Conservation (phyloP, 176 grass and related monocot species). For the Cenchrus fungigraminus region DNA sequence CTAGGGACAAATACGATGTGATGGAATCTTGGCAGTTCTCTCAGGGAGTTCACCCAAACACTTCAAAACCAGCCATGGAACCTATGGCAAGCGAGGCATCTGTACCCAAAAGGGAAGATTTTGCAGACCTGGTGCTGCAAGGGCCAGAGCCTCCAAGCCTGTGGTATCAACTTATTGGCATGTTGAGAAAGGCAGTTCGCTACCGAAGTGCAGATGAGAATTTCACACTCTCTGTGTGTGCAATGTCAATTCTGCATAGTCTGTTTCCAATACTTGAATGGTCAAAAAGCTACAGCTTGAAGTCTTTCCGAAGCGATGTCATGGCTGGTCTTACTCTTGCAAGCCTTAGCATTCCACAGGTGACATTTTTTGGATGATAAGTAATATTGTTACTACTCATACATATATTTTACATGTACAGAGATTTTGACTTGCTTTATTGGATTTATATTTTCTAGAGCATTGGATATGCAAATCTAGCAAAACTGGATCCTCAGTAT, state of each 20-base stretch:
- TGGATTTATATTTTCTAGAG: constrained; percentile 10
- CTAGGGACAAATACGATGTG: constrained; percentile 13
- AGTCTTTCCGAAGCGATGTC: constrained; percentile 9
- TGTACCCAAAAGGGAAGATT: constrained; percentile 16
- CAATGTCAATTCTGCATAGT: constrained; percentile 15
- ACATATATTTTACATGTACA: not conserved
- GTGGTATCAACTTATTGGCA: constrained; percentile 45
- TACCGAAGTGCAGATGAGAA: constrained; percentile 6
- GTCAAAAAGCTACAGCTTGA: constrained; percentile 5
- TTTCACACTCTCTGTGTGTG: constrained; percentile 4
- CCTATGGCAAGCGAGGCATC: constrained; percentile 24
- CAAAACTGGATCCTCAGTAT: constrained; percentile 26
- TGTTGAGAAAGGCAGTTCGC: constrained; percentile 24
- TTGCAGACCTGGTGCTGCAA: constrained; percentile 52
- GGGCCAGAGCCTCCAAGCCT: constrained; percentile 46
- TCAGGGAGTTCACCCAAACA: constrained; percentile 44
- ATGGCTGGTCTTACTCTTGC: constrained; percentile 16
- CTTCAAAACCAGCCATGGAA: constrained; percentile 39
- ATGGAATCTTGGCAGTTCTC: constrained; percentile 15
- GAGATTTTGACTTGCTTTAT: not conserved
- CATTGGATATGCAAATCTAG: constrained; percentile 30
- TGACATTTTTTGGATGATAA: not conserved
- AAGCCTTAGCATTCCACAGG: constrained; percentile 26
- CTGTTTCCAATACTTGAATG: constrained; percentile 28
- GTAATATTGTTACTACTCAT: not conserved